A percentile compares a stretch with the other conserved stretches of the same genome.
Evolutionary conservation across 2,329 filamentous ascomycete genomes (phyloP).

Genomic region (Scopulariopsis brevicaulis): DNA sequence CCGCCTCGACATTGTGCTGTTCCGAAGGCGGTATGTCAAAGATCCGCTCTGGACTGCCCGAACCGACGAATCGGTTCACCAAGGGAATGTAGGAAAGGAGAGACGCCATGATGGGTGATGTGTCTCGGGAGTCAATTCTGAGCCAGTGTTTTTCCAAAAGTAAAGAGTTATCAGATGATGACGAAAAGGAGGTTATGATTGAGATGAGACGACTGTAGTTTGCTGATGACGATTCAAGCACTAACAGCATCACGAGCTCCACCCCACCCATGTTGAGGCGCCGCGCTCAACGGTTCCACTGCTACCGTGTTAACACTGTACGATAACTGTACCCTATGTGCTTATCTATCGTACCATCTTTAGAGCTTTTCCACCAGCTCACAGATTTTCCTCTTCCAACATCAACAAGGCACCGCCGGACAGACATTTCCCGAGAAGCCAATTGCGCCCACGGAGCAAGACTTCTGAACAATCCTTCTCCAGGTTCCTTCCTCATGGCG

Average conservation of each 20-base stretch:
- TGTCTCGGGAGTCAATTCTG: not conserved
- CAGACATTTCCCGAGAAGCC: not conserved
- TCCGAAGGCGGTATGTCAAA: conserved; percentile 55
- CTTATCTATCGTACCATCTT: too few species aligned
- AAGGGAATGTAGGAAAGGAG: conserved; percentile 3
- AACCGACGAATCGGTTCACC: not conserved
- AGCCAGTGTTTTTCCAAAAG: not conserved
- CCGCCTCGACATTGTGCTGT: conserved; percentile 69
- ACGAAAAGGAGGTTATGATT: not conserved
- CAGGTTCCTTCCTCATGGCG: not conserved
- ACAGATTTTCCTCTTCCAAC: too few species aligned
- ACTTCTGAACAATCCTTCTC: not conserved
- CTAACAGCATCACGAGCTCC: not conserved
- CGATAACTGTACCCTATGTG: too few species aligned
- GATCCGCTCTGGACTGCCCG: not conserved
- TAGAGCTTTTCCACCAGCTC: too few species aligned
- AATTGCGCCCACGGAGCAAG: not conserved
- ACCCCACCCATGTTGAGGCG: not conserved
- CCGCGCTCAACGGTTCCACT: not conserved
- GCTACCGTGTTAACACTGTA: too few species aligned
- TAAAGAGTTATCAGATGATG: not conserved
- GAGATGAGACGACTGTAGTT: not conserved
- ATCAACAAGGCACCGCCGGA: not conserved
- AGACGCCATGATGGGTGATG: not conserved
- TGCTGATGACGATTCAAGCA: not conserved